Base-by-base conservation (phyloP, 768 basidiomycete species). In the Boletellus ananiceps region DNA sequence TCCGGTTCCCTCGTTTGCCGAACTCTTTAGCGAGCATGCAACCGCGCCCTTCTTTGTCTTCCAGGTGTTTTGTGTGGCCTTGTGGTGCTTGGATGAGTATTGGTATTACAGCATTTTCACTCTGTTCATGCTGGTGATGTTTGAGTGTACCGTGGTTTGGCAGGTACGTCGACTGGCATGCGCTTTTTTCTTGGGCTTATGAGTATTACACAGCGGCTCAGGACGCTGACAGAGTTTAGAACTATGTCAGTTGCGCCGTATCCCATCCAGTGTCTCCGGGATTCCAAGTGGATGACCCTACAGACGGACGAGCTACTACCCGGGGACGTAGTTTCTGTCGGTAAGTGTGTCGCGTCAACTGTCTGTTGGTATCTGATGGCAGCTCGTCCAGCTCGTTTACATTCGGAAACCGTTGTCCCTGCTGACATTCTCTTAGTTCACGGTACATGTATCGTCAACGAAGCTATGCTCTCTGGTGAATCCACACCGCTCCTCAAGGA, bases 11-110 rank as follows among this genome's bases (percentile, higher is more conserved):
- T 88, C 88, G 1, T 99, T 99, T 64, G 77, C 79, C 9, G 89
- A 93, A 56, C 80, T 99, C 32, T 97, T 99, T 57, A 77, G 74
- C 19, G 96, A 99, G 72, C 96, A 99, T 63, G 93, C 95, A 1
- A 94, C 93, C 5, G 96, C 96, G 0, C 96, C 96, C 0, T 99
- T 99, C 79, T 99, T 99, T 69, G 96, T 99, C 23, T 99, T 99
- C 71, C 96, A 99, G 70, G 71, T 98, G 15, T 98, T 99, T 71
- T 98, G 96, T 55, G 96, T 97, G 2, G 93, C 90, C 0, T 74
- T 99, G 9, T 99, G 96, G 96, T 92, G 88, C 64, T 69, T 99
- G 59, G 96, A 99, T 60, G 96, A 98, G 66, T 99, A 98, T 67
- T 97, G 93, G 94, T 97, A 96, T 67, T 99, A 97, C 75, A 88